Conservation (phyloP, 1,139 yeast species). For the Magnusiomyces fungicola region DNA sequence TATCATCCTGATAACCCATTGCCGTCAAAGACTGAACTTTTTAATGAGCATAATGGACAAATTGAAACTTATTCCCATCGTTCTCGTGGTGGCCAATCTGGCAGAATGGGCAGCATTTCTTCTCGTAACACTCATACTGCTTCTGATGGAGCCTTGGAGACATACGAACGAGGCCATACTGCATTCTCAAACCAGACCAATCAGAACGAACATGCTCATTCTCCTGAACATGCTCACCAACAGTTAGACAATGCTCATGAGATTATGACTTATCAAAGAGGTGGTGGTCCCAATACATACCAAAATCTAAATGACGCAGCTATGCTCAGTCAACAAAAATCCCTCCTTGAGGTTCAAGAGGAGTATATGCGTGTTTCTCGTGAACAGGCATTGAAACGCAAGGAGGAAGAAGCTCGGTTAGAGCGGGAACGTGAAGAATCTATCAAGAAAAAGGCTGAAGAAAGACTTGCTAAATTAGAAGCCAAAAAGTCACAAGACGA, state of each 20-base stretch:
- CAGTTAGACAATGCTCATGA: background rate
- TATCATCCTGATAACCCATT: conserved; percentile 25
- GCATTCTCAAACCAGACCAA: background rate
- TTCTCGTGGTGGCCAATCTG: background rate
- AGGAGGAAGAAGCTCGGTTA: conserved; percentile 30
- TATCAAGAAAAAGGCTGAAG: conserved; percentile 25
- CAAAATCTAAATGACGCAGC: background rate
- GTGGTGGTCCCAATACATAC: background rate
- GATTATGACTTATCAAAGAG: background rate
- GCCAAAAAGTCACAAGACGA: conserved; percentile 4
- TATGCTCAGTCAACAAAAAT: background rate
- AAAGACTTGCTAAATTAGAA: conserved; percentile 16
- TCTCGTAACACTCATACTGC: background rate
- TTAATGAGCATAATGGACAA: conserved; percentile 30
- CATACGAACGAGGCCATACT: background rate
- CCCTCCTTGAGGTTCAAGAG: conserved; percentile 28
- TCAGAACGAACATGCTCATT: background rate
- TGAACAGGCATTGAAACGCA: conserved; percentile 15
- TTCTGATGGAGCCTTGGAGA: background rate
- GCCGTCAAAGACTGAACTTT: conserved; percentile 26
- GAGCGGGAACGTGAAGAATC: conserved; percentile 29
- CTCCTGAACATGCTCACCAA: background rate
- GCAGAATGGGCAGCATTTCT: background rate
- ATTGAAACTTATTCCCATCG: conserved; percentile 19
- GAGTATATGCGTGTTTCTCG: conserved; percentile 26